A percentile compares a stretch with the other conserved stretches of the same genome.
These are phyloP conservation scores for Diaporthe destruens DNA, from an alignment of 2,329 filamentous ascomycete genomes.

Conservation along the genomic window DNA sequence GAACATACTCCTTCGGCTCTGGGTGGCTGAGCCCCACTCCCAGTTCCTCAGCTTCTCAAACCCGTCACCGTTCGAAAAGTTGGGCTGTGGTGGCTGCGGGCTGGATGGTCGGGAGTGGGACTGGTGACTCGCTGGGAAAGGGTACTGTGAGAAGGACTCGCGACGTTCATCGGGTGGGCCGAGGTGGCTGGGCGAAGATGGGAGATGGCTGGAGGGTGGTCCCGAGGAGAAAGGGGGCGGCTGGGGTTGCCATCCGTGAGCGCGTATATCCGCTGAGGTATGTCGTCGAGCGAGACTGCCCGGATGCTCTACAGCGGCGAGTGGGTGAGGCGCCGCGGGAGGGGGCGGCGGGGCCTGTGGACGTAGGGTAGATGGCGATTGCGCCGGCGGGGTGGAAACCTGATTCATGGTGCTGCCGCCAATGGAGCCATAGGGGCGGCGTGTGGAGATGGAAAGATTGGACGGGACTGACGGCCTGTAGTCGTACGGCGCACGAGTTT, in stretches of 20 bases:
- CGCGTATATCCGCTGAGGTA: slow-evolving; percentile 94
- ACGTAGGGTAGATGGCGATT: slow-evolving; percentile 80
- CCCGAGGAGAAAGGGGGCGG: slow-evolving; percentile 75
- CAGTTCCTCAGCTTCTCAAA: slow-evolving; percentile 66
- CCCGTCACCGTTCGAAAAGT: slow-evolving; percentile 60
- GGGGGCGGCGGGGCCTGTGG: slow-evolving; percentile 73
- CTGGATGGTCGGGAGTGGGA: slow-evolving; percentile 67
- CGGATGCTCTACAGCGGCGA: slow-evolving; percentile 73
- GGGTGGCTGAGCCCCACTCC: slow-evolving; percentile 66
- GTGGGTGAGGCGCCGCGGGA: slow-evolving; percentile 61
- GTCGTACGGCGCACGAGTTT: slow-evolving; percentile 69
- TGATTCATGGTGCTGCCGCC: slow-evolving; percentile 62
- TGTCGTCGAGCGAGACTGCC: slow-evolving; percentile 84
- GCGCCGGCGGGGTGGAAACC: slow-evolving; percentile 56
- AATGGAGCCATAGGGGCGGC: slow-evolving; percentile 89
- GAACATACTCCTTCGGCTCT: slow-evolving; percentile 61
- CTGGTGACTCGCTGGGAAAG: slow-evolving; percentile 60
- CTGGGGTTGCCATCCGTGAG: slow-evolving; percentile 80
- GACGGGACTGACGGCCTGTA: slow-evolving; percentile 84
- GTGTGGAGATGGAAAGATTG: slow-evolving; percentile 82
- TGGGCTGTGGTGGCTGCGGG: slow-evolving; percentile 64
- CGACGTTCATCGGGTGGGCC: slow-evolving; percentile 67
- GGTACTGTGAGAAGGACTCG: slow-evolving; percentile 69
- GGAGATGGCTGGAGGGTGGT: slow-evolving; percentile 63
- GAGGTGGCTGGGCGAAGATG: slow-evolving; percentile 65